Conservation (phyloP, 805 yeast species). For the Lipomyces mesembrius region DNA sequence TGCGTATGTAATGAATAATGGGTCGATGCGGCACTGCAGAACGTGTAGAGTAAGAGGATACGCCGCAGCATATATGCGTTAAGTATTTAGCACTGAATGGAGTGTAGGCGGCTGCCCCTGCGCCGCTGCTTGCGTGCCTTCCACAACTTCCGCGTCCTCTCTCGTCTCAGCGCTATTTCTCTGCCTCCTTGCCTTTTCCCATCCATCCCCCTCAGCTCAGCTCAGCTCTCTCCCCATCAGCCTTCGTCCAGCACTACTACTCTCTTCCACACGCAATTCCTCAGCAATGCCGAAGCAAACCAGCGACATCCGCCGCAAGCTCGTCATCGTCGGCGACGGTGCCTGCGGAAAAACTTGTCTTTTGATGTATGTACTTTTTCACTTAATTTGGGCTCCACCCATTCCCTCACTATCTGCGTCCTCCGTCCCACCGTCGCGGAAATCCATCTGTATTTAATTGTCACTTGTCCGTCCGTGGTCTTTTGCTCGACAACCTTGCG, state of each 20-base stretch:
- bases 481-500: slow-evolving; percentile 5
- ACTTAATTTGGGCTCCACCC: background rate
- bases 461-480: background rate
- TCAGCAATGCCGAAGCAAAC: slow-evolving; percentile 31
- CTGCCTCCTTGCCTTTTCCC: background rate
- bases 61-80: background rate
- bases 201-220: background rate
- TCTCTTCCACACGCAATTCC: background rate
- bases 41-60: background rate
- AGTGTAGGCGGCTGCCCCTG: background rate
- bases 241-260: background rate
- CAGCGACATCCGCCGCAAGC: slow-evolving; percentile 52
- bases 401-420: background rate
- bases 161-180: background rate
- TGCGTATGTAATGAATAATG: too few relatives aligned
- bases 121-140: slow-evolving; percentile 4
- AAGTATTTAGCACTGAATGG: too few relatives aligned
- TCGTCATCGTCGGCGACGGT: slow-evolving; percentile 96
- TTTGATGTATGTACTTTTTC: slow-evolving; percentile 54
- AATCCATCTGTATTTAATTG: background rate
- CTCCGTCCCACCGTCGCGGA: background rate
- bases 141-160: slow-evolving; percentile 7
- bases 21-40: background rate
- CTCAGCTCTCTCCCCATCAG: background rate
- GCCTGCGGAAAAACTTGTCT: slow-evolving; percentile 96